Percentiles rank a stretch among this genome's conserved stretches.
Conservation (phyloP, 352 stramenopile genomes). For the Pythium volutum region DNA sequence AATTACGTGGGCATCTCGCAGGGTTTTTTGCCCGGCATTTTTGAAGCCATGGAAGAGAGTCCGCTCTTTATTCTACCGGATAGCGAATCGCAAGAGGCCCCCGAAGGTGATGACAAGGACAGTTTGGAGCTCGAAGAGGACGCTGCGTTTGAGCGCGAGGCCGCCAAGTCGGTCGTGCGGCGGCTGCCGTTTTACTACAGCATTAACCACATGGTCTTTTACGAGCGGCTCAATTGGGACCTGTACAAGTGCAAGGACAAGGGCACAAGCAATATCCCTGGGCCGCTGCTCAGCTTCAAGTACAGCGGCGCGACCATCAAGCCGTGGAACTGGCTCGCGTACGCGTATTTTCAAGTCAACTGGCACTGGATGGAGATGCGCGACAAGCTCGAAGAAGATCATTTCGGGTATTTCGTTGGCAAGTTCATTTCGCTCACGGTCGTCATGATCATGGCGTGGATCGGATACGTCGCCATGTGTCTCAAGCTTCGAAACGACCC, state of each 20-base stretch:
- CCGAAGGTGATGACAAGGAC: slow-evolving; percentile 25
- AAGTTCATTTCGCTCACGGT: slow-evolving; percentile 57
- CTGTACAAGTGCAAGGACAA: slow-evolving; percentile 81
- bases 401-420: slow-evolving; percentile 55
- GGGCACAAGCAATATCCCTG: slow-evolving; percentile 51
- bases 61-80: slow-evolving; percentile 65
- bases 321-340: slow-evolving; percentile 81
- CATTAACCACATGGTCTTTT: slow-evolving; percentile 89
- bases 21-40: slow-evolving; percentile 73
- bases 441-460: slow-evolving; percentile 62
- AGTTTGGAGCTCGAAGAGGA: slow-evolving; percentile 24
- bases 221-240: slow-evolving; percentile 86
- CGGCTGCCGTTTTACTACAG: slow-evolving; percentile 83
- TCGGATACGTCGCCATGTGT: slow-evolving; percentile 63
- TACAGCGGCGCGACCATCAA: slow-evolving; percentile 74
- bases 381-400: slow-evolving; percentile 55
- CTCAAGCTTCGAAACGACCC: slow-evolving; percentile 65
- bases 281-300: slow-evolving; percentile 73
- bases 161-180: slow-evolving; percentile 52
- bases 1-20: slow-evolving; percentile 83
- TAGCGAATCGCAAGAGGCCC: slow-evolving; percentile 26
- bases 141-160: slow-evolving; percentile 22
- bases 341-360: slow-evolving; percentile 80
- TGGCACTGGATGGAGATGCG: slow-evolving; percentile 78
- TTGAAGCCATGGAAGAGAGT: slow-evolving; percentile 80